These are phyloP conservation scores for Pisolithus thermaeus DNA, from an alignment of 1,284 basidiomycete species.

Conservation along the genomic window DNA sequence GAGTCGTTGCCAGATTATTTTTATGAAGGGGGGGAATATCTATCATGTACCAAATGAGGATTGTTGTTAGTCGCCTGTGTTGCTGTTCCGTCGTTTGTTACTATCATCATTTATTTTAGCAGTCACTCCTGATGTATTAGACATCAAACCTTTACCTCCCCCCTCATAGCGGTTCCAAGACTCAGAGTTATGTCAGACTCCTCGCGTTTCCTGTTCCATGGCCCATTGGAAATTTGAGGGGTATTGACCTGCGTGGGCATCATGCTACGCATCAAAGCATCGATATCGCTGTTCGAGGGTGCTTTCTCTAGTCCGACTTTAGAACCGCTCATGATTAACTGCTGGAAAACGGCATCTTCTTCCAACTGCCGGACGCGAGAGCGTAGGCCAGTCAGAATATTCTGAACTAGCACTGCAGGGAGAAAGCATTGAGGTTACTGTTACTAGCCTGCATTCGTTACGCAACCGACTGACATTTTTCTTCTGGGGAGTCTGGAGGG, in stretches of 20 bases:
- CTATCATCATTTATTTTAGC: background rate
- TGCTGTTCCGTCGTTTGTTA: background rate
- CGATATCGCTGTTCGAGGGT: slow-evolving; percentile 51
- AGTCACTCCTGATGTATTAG: slow-evolving; percentile 4
- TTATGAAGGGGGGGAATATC: slow-evolving; percentile 31
- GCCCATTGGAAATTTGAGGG: slow-evolving; percentile 18
- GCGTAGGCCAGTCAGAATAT: slow-evolving; percentile 48
- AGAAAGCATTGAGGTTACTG: slow-evolving; percentile 13
- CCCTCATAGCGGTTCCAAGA: slow-evolving; percentile 22
- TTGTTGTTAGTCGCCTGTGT: background rate
- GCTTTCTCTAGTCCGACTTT: slow-evolving; percentile 45
- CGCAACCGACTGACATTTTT: slow-evolving; percentile 20
- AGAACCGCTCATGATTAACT: slow-evolving; percentile 50
- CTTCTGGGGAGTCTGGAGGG: slow-evolving; percentile 26
- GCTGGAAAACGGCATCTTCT: slow-evolving; percentile 62
- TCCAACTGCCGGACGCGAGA: slow-evolving; percentile 48
- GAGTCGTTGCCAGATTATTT: slow-evolving; percentile 58
- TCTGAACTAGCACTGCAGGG: slow-evolving; percentile 34
- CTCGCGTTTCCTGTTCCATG: slow-evolving; percentile 22
- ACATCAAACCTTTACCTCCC: slow-evolving; percentile 15
- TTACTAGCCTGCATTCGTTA: background rate
- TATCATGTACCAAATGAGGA: background rate
- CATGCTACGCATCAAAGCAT: slow-evolving; percentile 60
- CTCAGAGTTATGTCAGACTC: slow-evolving; percentile 16
- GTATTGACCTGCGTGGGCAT: slow-evolving; percentile 32